Conservation (phyloP, 2,329 filamentous ascomycete species). For the Incumbomyces delicatus region DNA sequence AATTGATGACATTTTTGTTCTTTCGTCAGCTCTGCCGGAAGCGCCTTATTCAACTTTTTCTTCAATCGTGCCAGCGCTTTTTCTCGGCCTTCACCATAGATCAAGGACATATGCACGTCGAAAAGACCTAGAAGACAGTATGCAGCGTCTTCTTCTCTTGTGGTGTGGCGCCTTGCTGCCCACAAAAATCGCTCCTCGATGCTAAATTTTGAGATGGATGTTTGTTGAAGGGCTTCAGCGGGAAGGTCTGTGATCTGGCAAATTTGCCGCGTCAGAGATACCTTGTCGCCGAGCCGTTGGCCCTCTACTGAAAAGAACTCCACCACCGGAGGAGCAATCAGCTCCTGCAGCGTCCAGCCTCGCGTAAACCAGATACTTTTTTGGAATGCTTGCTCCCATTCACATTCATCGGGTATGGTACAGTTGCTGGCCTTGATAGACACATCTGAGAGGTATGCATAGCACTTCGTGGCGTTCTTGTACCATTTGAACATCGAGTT, state of each 20-base stretch:
- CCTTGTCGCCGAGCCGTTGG: constrained; percentile 18
- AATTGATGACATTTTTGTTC: constrained; percentile 18
- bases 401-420: constrained; percentile 2
- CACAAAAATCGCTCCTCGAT: constrained; percentile 20
- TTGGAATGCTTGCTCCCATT: constrained; percentile 7
- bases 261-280: constrained; percentile 16
- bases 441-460: constrained; percentile 4
- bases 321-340: constrained; percentile 21
- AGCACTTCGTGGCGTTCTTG: constrained; percentile 7
- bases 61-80: constrained; percentile 20
- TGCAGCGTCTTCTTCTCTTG: constrained; percentile 21
- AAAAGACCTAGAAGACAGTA: constrained; percentile 24
- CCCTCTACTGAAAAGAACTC: constrained; percentile 20
- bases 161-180: constrained; percentile 15
- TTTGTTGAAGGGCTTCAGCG: constrained; percentile 12
- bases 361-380: constrained; percentile 15
- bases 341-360: constrained; percentile 11
- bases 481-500: constrained; percentile 20
- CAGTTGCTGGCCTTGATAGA: background rate
- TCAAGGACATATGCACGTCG: constrained; percentile 22
- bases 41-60: constrained; percentile 18
- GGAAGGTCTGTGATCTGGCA: constrained; percentile 19
- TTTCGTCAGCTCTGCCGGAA: background rate
- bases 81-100: constrained; percentile 25
- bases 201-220: constrained; percentile 14